Percentiles rank a stretch among this genome's conserved stretches.
These are phyloP conservation scores for Solanum habrochaites DNA, from an alignment of 257 asterid species.

Conservation along the genomic window DNA sequence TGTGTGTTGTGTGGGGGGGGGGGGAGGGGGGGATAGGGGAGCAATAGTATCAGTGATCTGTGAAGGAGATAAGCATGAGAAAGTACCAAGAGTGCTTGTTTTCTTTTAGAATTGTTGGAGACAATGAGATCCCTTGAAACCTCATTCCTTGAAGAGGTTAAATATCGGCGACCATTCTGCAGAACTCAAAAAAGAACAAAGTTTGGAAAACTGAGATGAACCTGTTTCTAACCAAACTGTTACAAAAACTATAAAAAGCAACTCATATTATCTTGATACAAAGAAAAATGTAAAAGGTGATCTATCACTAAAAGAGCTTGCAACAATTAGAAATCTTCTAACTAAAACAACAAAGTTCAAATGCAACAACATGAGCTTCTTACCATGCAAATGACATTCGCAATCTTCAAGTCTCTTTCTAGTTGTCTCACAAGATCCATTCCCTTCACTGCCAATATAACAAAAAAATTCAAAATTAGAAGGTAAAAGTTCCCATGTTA, in stretches of 20 bases:
- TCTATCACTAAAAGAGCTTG: not conserved
- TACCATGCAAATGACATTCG: slow-evolving; percentile 99
- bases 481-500: not conserved
- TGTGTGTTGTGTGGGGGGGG: too few relatives aligned
- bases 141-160: slow-evolving; percentile 90
- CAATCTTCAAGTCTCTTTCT: slow-evolving; percentile 98
- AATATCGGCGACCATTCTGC: slow-evolving; percentile 97
- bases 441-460: slow-evolving; percentile 59
- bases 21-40: not conserved
- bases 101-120: slow-evolving; percentile 69
- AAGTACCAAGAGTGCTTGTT: slow-evolving; percentile 87
- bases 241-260: not conserved
- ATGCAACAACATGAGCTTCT: slow-evolving; percentile 48
- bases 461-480: not conserved
- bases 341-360: not conserved
- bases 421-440: slow-evolving; percentile 92
- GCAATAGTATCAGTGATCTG: slow-evolving; percentile 3
- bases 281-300: not conserved
- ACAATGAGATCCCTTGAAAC: slow-evolving; percentile 96
- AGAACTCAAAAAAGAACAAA: slow-evolving; percentile 7
- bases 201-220: not conserved
- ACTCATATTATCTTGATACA: not conserved
- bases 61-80: slow-evolving; percentile 7
- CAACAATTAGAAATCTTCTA: not conserved
- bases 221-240: not conserved